A percentile compares a stretch with the other conserved stretches of the same genome.
Evolutionary conservation across 2,329 filamentous ascomycete species (phyloP).

Genomic region (Nemania diffusa): DNA sequence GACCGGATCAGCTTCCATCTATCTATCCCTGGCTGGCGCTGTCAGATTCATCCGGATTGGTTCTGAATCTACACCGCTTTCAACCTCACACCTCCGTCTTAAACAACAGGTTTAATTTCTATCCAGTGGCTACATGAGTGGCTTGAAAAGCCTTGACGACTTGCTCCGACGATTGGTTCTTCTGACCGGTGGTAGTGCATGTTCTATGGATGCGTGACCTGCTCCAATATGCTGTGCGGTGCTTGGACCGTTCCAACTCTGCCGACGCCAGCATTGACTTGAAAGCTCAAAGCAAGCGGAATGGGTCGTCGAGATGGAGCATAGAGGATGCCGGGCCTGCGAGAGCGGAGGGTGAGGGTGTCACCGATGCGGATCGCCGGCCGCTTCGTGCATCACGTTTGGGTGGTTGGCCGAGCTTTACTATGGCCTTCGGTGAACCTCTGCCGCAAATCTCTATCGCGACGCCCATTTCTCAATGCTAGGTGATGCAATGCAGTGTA

Average conservation of each 20-base stretch:
- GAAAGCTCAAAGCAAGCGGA: not conserved
- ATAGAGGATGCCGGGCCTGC: not conserved
- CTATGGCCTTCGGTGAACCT: not conserved
- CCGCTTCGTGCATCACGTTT: not conserved
- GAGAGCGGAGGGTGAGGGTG: not conserved
- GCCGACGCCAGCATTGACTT: constrained; percentile 5
- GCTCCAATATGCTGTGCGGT: constrained; percentile 1
- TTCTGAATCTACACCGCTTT: constrained; percentile 19
- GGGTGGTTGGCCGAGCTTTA: not conserved
- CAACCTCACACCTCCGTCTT: constrained; percentile 1
- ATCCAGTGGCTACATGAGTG: not conserved
- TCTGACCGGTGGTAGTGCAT: constrained; percentile 9
- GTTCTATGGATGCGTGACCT: constrained; percentile 6
- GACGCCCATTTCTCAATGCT: not conserved
- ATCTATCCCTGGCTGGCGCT: no score
- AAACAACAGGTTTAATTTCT: not conserved
- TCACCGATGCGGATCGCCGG: not conserved
- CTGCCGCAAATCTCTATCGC: not conserved
- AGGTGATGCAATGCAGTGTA: not conserved
- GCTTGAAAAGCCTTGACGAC: not conserved
- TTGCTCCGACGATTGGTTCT: constrained; percentile 4
- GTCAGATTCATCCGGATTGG: constrained; percentile 14
- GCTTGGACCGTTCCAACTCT: constrained; percentile 1
- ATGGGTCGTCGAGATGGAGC: not conserved
- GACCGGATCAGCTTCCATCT: no score